Evolutionary conservation across 2,329 filamentous ascomycete genomes (phyloP).

Genomic region (Furcasterigmium furcatum): DNA sequence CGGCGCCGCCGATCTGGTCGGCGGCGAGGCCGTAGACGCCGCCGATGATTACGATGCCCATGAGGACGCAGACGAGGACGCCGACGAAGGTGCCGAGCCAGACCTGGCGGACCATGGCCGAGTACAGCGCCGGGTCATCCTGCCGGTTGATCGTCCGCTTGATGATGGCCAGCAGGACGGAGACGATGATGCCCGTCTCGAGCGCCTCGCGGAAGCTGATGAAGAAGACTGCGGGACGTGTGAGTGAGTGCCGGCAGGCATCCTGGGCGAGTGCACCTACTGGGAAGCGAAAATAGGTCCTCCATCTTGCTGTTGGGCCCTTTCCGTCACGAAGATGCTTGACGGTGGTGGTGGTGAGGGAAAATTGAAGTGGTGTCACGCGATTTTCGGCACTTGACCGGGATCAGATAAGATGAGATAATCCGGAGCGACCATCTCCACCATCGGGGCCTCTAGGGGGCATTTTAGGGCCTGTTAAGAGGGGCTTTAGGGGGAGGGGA

Average conservation of each 20-base stretch:
- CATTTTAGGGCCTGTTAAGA: not conserved
- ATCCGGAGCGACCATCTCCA: not conserved
- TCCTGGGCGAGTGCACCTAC: conserved; percentile 1
- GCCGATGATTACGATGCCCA: conserved; percentile 13
- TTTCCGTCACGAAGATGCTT: not conserved
- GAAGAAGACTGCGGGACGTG: conserved; percentile 56
- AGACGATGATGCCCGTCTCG: conserved; percentile 64
- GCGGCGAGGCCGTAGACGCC: conserved; percentile 50
- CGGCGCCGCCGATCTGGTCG: conserved; percentile 53
- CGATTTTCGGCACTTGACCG: not conserved
- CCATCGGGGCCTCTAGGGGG: not conserved
- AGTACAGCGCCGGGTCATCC: conserved; percentile 48
- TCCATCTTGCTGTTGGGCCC: conserved; percentile 6
- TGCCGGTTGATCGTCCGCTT: conserved; percentile 60
- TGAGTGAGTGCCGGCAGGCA: not conserved
- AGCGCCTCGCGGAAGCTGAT: conserved; percentile 66
- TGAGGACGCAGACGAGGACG: conserved; percentile 11
- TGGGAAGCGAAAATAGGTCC: conserved; percentile 13
- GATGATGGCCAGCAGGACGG: conserved; percentile 62
- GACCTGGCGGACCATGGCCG: conserved; percentile 53
- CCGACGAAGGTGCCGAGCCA: conserved; percentile 44
- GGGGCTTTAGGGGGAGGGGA: not conserved
- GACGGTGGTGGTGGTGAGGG: not conserved
- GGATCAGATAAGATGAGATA: conserved; percentile 1
- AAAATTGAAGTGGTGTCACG: conserved; percentile 3